phyloP scores from a whole-genome alignment of 2,329 filamentous ascomycete species.

The Cladosporium sp. region DNA sequence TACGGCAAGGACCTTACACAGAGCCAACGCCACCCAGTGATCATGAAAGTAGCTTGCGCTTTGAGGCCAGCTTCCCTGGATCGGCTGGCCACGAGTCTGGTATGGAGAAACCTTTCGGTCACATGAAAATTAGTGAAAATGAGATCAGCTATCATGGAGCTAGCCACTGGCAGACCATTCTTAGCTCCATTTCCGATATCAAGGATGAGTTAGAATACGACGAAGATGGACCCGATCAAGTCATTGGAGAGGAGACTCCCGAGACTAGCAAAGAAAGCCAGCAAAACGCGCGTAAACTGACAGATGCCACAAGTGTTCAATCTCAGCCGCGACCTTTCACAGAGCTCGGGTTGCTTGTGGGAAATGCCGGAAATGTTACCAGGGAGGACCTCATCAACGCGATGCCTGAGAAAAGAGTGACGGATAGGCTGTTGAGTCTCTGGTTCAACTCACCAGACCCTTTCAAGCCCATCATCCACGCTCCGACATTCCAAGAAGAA shows the following conservation, averaged over 20 bases:
- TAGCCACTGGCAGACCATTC: conserved; percentile 75
- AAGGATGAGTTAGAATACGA: conserved; percentile 30
- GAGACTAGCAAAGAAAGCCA: neutral
- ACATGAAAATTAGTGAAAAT: conserved; percentile 70
- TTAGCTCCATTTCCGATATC: conserved; percentile 53
- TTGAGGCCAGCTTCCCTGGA: neutral
- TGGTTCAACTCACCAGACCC: conserved; percentile 34
- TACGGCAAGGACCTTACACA: conserved; percentile 10
- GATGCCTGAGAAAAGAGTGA: conserved; percentile 29
- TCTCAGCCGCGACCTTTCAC: conserved; percentile 10
- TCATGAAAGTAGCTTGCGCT: conserved; percentile 17
- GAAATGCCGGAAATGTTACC: conserved; percentile 17
- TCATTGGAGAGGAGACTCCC: neutral
- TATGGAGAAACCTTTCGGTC: conserved; percentile 65
- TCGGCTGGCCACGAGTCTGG: conserved; percentile 31
- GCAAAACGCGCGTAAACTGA: neutral
- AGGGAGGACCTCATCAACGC: conserved; percentile 28
- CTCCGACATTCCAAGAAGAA: conserved; percentile 34
- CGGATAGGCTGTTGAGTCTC: conserved; percentile 28
- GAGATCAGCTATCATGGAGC: conserved; percentile 79
- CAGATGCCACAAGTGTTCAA: no score
- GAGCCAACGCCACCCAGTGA: conserved; percentile 29
- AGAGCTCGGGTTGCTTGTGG: conserved; percentile 26
- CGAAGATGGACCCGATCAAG: conserved; percentile 20
- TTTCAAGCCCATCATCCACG: conserved; percentile 58